Evolutionary conservation across 257 asterid species (phyloP).

Genomic region (Solanum commersonii): DNA sequence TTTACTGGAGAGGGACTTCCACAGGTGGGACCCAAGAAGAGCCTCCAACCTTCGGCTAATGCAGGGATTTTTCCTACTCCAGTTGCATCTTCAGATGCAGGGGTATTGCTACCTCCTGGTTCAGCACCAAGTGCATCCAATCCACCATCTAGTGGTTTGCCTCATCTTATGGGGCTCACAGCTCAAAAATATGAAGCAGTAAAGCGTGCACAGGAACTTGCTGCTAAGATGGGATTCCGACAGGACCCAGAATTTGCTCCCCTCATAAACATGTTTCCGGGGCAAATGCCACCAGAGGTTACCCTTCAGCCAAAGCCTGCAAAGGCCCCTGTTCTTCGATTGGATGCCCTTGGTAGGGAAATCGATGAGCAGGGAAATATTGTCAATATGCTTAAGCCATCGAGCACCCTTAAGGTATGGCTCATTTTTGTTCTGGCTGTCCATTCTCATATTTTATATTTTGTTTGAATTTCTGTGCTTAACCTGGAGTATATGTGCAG

Average conservation of each 20-base stretch:
- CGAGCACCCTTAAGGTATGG: slow-evolving; percentile 90
- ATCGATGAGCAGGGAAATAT: slow-evolving; percentile 91
- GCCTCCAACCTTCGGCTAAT: slow-evolving; percentile 16
- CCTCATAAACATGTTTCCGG: slow-evolving; percentile 83
- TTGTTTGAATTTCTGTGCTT: not conserved
- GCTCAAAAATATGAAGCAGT: slow-evolving; percentile 79
- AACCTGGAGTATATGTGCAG: slow-evolving; percentile 21
- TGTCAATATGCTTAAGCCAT: slow-evolving; percentile 64
- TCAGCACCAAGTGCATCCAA: slow-evolving; percentile 18
- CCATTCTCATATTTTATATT: not conserved
- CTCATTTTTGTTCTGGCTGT: not conserved
- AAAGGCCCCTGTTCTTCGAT: slow-evolving; percentile 85
- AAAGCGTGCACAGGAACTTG: slow-evolving; percentile 93
- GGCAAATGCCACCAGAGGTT: slow-evolving; percentile 72
- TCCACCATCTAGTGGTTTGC: slow-evolving; percentile 43
- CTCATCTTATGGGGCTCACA: slow-evolving; percentile 69
- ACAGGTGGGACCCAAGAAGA: slow-evolving; percentile 34
- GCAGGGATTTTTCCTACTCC: slow-evolving; percentile 33
- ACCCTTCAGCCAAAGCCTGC: slow-evolving; percentile 82
- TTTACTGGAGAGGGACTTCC: slow-evolving; percentile 36
- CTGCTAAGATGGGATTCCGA: slow-evolving; percentile 93
- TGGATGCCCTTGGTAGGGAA: slow-evolving; percentile 95
- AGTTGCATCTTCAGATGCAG: slow-evolving; percentile 15
- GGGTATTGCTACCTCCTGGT: slow-evolving; percentile 9
- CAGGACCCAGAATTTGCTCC: slow-evolving; percentile 97